A percentile compares a stretch with the other conserved stretches of the same genome.
phyloP scores from a whole-genome alignment of 2,329 filamentous ascomycete species.

The Penicillium paneum region DNA sequence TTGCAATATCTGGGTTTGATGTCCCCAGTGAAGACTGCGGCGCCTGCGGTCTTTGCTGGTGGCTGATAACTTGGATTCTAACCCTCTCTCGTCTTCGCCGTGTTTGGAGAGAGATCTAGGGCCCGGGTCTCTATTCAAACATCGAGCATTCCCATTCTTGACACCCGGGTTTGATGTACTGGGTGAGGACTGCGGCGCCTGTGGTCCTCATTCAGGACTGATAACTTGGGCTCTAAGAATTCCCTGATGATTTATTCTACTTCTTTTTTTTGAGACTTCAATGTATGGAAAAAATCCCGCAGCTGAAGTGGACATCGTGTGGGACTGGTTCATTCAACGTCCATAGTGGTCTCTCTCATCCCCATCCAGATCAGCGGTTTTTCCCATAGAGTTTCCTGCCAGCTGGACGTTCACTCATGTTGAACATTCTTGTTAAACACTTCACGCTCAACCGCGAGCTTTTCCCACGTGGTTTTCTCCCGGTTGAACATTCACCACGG shows the following conservation, averaged over 20 bases:
- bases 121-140: not conserved
- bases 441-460: not conserved
- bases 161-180: not conserved
- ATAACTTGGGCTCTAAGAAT: not conserved
- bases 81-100: not conserved
- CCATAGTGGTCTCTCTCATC: not conserved
- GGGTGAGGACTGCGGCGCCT: not conserved
- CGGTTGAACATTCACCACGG: not conserved
- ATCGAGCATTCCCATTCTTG: not conserved
- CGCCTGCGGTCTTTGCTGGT: not conserved
- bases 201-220: not conserved
- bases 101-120: not conserved
- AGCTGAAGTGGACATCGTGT: not conserved
- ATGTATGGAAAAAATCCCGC: not conserved
- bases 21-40: not conserved
- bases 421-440: not conserved
- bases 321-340: not conserved
- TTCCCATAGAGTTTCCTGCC: slow-evolving; percentile 1
- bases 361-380: not conserved
- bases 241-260: not conserved
- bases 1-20: not conserved
- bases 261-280: not conserved
- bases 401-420: not conserved
- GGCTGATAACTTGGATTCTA: not conserved
- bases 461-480: not conserved